Evolutionary conservation across 2,329 filamentous ascomycete species (phyloP), one percentile per base, ranked within the genome.

Genomic region (Fusarium pseudograminearum): DNA sequence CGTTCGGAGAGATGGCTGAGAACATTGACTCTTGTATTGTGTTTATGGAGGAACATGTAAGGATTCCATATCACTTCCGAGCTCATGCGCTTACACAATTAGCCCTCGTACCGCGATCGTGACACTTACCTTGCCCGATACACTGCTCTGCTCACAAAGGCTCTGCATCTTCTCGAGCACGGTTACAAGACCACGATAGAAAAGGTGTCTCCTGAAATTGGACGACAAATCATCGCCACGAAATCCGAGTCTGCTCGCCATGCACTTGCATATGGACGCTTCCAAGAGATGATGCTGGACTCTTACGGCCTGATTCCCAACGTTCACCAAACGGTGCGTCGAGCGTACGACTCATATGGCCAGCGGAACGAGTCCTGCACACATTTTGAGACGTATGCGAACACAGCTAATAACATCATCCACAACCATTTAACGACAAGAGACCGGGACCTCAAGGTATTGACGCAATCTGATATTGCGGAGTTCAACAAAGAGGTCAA

Each of bases 1-100:
- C 92, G 45, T 98, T 98, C 76, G 90, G 91, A 4, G 93, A 97
- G 55, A 97, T 98, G 85, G 83, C 99, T 50, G 86, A 88, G 47
- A 95, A 93, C 67, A 84, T 99, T 51, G 94, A 98, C 79, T 89
- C 93, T 55, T 99, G 95, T 78, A 89, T 99, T 72, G 91, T 90
- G 31, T 98, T 98, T 77, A 98, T 98, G 94, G 88, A 92, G 65
- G 85, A 88, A 54, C 93, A 98, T 82, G 92, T 94, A 80, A 78
- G 90, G 11, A 18, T 78, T 3, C 15, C 22, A 5, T 20, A 22
- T 28, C 14, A 12, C 33, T 30, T 20, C 6, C 15, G 11, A 15
- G 8, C 24, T 11, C 26, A 24, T 5, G 10, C 8, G 31, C 57
- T 70, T n/a, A 73, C 45, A 16, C 15, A 12, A 18, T 24, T 72